These are phyloP conservation scores for Eutrema japonicum DNA, from an alignment of 345 rosid species.

Conservation along the genomic window DNA sequence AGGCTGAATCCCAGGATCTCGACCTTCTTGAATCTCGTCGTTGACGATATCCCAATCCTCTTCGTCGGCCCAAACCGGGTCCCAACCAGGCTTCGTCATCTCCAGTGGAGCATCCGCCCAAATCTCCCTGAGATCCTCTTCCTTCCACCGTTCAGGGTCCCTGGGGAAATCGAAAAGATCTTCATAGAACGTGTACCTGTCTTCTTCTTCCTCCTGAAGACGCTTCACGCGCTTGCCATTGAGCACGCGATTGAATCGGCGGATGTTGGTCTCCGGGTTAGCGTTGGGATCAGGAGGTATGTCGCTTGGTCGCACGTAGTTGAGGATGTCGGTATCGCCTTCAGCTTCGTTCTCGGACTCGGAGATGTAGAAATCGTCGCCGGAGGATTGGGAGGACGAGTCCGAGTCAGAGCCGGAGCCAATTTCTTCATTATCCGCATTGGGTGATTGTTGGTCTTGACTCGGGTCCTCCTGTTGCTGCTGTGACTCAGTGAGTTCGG, in stretches of 20 bases:
- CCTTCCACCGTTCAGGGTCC: conserved; percentile 82
- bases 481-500: conserved; percentile 40
- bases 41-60: conserved; percentile 71
- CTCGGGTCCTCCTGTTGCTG: conserved; percentile 8
- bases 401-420: conserved; percentile 49
- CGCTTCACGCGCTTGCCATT: conserved; percentile 49
- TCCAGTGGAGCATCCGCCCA: conserved; percentile 82
- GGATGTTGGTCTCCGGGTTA: conserved; percentile 59
- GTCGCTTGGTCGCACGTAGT: conserved; percentile 53
- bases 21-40: conserved; percentile 58
- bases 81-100: conserved; percentile 81
- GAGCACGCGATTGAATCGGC: conserved; percentile 49
- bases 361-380: conserved; percentile 33
- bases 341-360: conserved; percentile 47
- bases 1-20: conserved; percentile 77
- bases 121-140: conserved; percentile 73
- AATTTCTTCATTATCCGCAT: conserved; percentile 29
- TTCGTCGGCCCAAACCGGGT: conserved; percentile 83
- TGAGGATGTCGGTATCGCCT: conserved; percentile 29
- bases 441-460: conserved; percentile 30
- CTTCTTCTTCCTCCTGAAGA: conserved; percentile 57
- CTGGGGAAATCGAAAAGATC: conserved; percentile 70
- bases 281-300: conserved; percentile 43
- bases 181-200: conserved; percentile 41
- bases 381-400: conserved; percentile 48